Base-by-base conservation (phyloP, 306 rosid genomes). In the Hylodesmum podocarpum region DNA sequence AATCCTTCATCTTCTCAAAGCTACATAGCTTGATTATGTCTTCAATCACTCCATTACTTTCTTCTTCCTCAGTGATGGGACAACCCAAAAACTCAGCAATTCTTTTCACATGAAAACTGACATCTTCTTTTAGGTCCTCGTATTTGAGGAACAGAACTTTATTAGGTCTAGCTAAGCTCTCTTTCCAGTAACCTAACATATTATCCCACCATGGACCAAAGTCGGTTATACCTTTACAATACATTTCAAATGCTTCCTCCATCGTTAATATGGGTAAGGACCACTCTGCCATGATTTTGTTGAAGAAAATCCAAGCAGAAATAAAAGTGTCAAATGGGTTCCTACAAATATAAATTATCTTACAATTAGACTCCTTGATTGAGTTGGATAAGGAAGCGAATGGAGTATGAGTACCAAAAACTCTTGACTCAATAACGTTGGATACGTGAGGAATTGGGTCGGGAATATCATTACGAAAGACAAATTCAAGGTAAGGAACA, bases 291-390 rank as follows among this genome's bases (percentile, higher is more conserved):
- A 28, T 82, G 18, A 70, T 2, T 74, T 77, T 80, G 73, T 65
- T 74, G 0, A 22, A 0, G 74, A 77, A 84, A 53, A n/a, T 54
- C 90, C 87, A 89, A 0, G 83, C 29, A 0, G 90, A 89, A 24
- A 86, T 64, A 44, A 89, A 78, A 39, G 89, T 86, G 82, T 89
- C 90, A 5, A 86, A 70, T 0, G 89, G 90, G 84, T 89, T 89
- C 25, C 90, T 44, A 24, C 90, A 86, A 0, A 89, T 71, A 14
- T 82, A 89, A 44, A 89, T 87, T 31, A 89, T 46, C 73, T 27
- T 66, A 5, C 75, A 66, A 31, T 54, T 34, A 0, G 87, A 84
- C 1, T 70, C 76, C 37, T 66, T 77, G 21, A 80, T 21, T 3
- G 90, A 81, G 6, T 39, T 75, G 6, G 86, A 69, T 68, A 84